Evolutionary conservation across 73 alveolate genomes (phyloP), one percentile per base, ranked within the genome.

Genomic region (Breviolum minutum): DNA sequence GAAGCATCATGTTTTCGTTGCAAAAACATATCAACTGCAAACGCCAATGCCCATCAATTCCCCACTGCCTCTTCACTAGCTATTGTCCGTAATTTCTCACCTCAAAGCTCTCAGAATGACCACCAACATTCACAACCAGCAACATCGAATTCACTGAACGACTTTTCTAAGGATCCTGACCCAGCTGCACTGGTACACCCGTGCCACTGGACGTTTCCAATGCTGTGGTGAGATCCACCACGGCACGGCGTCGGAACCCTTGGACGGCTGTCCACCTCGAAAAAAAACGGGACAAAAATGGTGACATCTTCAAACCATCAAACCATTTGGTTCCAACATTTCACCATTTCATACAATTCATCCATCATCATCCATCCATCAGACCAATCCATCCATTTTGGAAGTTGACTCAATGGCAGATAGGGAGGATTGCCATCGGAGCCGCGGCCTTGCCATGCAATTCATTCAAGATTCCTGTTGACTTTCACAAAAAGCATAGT

Each of bases 131-230:
- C 54, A 73, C 24, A 73, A 17, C 54, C 81, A 19, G 54, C 3
- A 40, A 73, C 24, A 73, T 12, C 20, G 82, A 9, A 73, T 73
- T 29, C 54, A 17, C 40, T 20, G 63, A 40, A 40, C 54, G 54
- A 40, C 3, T 3, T 40, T 40, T 40, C 54, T 40, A 40, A 40
- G 64, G 68, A 27, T 66, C 88, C 68, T 6, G 22, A 19, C 88
- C 66, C 69, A 80, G 68, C 32, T 80, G 88, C 88, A 11, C 68
- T 10, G 88, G 88, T 13, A 80, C 69, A 17, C 88, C 88, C 32
- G 88, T 48, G 68, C 88, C 88, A 40, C 87, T 79, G 69, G 88
- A 80, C 29, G 88, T 66, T 29, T 80, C 88, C 69, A 80, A 40
- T 27, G 88, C 88, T 2, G 62, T 32, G 69, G 88, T 80, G 68